These are phyloP conservation scores for Madurella fahalii DNA, from an alignment of 2,329 filamentous ascomycete species.

Conservation along the genomic window DNA sequence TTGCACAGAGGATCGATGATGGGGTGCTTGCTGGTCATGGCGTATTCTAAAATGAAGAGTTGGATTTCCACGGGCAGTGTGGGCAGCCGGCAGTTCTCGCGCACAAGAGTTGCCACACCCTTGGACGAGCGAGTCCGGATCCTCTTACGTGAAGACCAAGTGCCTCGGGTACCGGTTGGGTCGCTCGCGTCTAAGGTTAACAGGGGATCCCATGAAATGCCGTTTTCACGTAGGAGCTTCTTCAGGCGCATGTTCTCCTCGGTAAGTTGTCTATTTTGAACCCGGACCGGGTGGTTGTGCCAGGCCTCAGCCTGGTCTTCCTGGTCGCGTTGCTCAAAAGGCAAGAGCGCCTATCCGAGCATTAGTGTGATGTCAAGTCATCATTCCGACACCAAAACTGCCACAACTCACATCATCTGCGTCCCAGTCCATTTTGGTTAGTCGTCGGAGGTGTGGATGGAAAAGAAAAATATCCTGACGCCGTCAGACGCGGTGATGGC, in stretches of 20 bases:
- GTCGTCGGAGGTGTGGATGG: neutral
- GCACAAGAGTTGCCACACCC: neutral
- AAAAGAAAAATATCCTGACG: neutral
- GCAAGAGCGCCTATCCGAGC: constrained; percentile 17
- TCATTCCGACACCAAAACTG: neutral
- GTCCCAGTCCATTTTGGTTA: constrained; percentile 3
- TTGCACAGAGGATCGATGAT: constrained; percentile 53
- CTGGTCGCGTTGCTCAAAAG: constrained; percentile 51
- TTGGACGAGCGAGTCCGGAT: constrained; percentile 10
- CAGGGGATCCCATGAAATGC: constrained; percentile 47
- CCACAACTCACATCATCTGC: constrained; percentile 8
- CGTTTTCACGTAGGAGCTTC: constrained; percentile 48
- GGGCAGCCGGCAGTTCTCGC: constrained; percentile 29
- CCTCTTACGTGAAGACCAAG: constrained; percentile 8
- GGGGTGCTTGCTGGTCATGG: constrained; percentile 45
- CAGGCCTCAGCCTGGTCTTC: constrained; percentile 46
- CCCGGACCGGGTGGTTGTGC: constrained; percentile 47
- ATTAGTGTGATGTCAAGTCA: constrained; percentile 6
- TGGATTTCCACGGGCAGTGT: constrained; percentile 51
- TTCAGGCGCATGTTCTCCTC: constrained; percentile 50
- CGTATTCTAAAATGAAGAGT: constrained; percentile 48
- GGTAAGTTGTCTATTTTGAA: constrained; percentile 41
- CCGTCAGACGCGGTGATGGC: too few species aligned
- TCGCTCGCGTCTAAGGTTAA: constrained; percentile 22
- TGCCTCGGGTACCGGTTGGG: neutral